Evolutionary conservation across 1,284 basidiomycete genomes (phyloP).

Genomic region (Apiotrichum laibachii): DNA sequence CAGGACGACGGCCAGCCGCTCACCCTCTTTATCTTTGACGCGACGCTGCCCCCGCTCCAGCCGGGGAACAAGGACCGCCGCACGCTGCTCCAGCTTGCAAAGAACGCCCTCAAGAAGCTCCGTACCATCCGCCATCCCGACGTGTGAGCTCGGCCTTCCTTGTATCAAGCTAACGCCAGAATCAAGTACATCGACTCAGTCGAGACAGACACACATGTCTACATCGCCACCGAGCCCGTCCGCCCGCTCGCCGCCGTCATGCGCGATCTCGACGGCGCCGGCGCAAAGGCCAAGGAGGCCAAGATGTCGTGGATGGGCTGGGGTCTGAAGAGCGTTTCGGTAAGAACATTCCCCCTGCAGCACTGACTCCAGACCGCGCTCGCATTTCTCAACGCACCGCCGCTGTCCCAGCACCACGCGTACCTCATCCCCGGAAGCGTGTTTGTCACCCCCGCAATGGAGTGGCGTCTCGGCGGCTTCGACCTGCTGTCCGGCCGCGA

Average conservation of each 20-base stretch:
- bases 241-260: conserved; percentile 69
- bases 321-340: conserved; percentile 87
- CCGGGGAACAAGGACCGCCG: conserved; percentile 55
- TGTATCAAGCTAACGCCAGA: conserved; percentile 21
- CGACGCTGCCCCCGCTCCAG: conserved; percentile 52
- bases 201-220: conserved; percentile 80
- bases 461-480: conserved; percentile 95
- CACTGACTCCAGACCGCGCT: conserved; percentile 67
- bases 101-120: conserved; percentile 86
- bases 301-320: conserved; percentile 88
- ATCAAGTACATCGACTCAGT: conserved; percentile 91
- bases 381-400: conserved; percentile 84
- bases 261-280: conserved; percentile 56
- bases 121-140: conserved; percentile 91
- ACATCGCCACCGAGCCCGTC: conserved; percentile 93
- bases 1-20: conserved; percentile 83
- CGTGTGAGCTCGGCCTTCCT: conserved; percentile 53
- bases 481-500: conserved; percentile 67
- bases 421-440: conserved; percentile 69
- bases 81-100: conserved; percentile 72
- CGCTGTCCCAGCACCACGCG: conserved; percentile 83
- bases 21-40: conserved; percentile 87
- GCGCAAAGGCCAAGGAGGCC: conserved; percentile 57
- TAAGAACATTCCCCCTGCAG: conserved; percentile 52
- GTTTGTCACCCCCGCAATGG: conserved; percentile 77